These are phyloP conservation scores for Ogataea pilisensis DNA, from an alignment of 805 yeast species.

Conservation along the genomic window DNA sequence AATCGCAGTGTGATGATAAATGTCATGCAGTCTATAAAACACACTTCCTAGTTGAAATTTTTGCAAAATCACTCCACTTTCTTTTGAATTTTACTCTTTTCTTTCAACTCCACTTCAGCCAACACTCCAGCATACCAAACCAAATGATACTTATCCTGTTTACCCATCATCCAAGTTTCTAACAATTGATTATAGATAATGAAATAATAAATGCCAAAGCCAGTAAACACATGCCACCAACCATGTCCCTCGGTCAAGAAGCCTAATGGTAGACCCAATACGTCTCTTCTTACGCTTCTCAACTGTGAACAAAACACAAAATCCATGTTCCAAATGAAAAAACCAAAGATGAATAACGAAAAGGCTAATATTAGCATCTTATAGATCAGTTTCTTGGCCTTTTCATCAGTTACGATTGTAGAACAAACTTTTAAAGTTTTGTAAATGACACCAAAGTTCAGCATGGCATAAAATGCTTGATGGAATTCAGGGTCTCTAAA, in stretches of 20 bases:
- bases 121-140: constrained; percentile 54
- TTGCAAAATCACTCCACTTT: constrained; percentile 1
- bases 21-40: background rate
- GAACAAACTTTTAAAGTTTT: constrained; percentile 40
- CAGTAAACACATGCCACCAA: constrained; percentile 94
- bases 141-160: constrained; percentile 51
- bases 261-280: constrained; percentile 79
- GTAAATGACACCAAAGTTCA: constrained; percentile 69
- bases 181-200: constrained; percentile 75
- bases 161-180: constrained; percentile 58
- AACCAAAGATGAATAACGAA: constrained; percentile 61
- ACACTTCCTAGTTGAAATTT: background rate
- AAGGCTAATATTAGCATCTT: constrained; percentile 28
- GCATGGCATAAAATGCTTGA: constrained; percentile 75
- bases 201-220: constrained; percentile 83
- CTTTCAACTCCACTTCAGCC: constrained; percentile 39
- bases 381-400: constrained; percentile 21
- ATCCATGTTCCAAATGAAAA: constrained; percentile 84
- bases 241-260: constrained; percentile 87
- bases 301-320: constrained; percentile 69
- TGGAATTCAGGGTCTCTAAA: constrained; percentile 83
- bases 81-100: constrained; percentile 10
- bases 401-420: constrained; percentile 17
- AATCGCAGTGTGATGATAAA: too few relatives aligned
- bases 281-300: constrained; percentile 50